Evolutionary conservation across 306 rosid species (phyloP), one percentile per base, ranked within the genome.

Genomic region (Malus sieversii): DNA sequence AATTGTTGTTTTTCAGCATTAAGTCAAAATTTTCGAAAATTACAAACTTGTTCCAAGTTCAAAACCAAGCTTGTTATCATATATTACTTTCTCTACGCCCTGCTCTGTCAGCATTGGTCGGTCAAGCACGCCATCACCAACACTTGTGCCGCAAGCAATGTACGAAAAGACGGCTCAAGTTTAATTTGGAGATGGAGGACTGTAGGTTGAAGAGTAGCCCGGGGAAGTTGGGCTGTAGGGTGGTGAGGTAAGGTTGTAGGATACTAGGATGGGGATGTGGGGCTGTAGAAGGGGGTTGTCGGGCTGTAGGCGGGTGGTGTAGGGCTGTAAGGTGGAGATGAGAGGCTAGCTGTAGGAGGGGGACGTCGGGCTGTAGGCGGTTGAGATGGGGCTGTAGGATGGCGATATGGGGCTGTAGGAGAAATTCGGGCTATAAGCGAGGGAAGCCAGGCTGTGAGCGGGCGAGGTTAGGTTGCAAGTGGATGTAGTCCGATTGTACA

Each of bases 391-490:
- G 52, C 52, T 46, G 15, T 11, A 46, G 52, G 38, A 33, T 33
- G 38, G 38, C 7, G 38, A 33, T 33, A 1, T 32, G 5, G 35
- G 35, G 6, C 35, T 32, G 35, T 5, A 32, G 33, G 35, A 32
- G 35, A 27, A 5, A 33, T 33, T 33, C 35, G 35, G 35, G 63
- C 98, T 93, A 77, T 90, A 93, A 0, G 86, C 81, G 0, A 96
- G 91, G 2, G 91, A 88, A 0, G 89, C 88, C 5, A 95, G 97
- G 42, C 90, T 86, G 76, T 88, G 88, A 44, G 93, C 86, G 0
- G 98, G 98, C 0, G 98, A 93, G 0, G 97, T 93, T 8, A 96
- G 98, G 42, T 93, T 90, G 72, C 90, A 90, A 60, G 90, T 86
- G 0, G 97, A 96, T 2, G 97, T 87, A 2, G 90, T 88, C 0